Conservation (phyloP, 805 yeast species). For the Yarrowia yakushimensis region DNA sequence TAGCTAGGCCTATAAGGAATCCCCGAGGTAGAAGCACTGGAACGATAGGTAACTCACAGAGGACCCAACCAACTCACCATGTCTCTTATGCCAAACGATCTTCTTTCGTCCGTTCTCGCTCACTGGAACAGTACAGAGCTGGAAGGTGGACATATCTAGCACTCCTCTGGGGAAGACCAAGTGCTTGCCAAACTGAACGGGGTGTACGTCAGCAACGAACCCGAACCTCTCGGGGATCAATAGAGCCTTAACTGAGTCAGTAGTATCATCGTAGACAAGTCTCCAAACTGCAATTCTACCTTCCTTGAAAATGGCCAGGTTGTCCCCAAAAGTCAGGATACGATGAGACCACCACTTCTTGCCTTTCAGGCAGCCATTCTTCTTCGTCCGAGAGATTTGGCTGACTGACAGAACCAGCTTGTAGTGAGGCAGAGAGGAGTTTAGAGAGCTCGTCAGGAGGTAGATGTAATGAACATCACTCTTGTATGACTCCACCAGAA, state of each 20-base stretch:
- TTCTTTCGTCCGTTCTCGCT: background rate
- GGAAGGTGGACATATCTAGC: constrained; percentile 8
- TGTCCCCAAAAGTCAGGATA: background rate
- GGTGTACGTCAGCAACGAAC: background rate
- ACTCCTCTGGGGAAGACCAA: constrained; percentile 8
- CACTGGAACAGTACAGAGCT: background rate
- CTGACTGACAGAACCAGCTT: background rate
- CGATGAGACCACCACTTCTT: constrained; percentile 2
- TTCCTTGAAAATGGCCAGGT: constrained; percentile 1
- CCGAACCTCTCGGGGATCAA: background rate
- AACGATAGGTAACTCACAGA: background rate
- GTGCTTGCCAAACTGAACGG: constrained; percentile 5
- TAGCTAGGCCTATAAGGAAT: background rate
- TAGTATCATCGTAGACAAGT: background rate
- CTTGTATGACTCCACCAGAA: constrained; percentile 8
- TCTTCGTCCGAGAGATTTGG: background rate
- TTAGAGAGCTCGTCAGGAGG: background rate
- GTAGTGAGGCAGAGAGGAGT: background rate
- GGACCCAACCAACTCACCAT: background rate
- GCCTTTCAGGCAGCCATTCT: background rate
- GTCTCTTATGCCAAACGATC: constrained; percentile 15
- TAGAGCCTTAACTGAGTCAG: background rate
- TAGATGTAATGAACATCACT: background rate
- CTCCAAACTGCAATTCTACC: background rate
- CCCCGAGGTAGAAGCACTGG: constrained; percentile 13